phyloP scores from a whole-genome alignment of 2,329 filamentous ascomycete genomes.

The Scorias spongiosa region DNA sequence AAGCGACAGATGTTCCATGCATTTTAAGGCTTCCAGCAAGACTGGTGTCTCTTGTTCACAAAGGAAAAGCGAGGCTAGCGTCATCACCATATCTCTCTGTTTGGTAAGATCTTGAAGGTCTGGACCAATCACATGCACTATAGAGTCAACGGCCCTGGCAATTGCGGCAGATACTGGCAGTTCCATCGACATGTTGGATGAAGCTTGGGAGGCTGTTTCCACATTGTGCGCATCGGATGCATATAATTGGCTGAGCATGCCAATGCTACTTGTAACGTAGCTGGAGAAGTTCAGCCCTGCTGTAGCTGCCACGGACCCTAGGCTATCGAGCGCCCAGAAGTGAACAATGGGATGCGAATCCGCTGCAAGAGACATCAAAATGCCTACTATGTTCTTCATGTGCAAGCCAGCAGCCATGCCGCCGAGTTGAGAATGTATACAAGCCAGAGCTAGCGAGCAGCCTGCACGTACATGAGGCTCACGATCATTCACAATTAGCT shows the following conservation, averaged over 20 bases:
- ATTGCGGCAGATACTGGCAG: conserved; percentile 70
- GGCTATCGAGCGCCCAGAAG: conserved; percentile 85
- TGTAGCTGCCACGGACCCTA: conserved; percentile 76
- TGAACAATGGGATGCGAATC: conserved; percentile 92
- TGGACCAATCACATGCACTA: conserved; percentile 90
- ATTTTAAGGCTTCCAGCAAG: conserved; percentile 62
- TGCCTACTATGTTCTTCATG: conserved; percentile 90
- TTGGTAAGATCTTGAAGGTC: conserved; percentile 88
- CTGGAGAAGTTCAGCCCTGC: conserved; percentile 83
- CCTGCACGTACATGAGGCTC: conserved; percentile 88
- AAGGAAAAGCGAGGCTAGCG: conserved; percentile 68
- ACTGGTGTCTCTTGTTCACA: conserved; percentile 51
- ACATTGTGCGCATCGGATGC: conserved; percentile 81
- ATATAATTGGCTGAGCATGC: conserved; percentile 88
- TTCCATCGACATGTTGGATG: conserved; percentile 81
- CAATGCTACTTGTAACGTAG: conserved; percentile 78
- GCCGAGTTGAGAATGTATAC: conserved; percentile 87
- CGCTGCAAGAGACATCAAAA: conserved; percentile 93
- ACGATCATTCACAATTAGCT: conserved; percentile 84
- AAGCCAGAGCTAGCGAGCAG: conserved; percentile 83
- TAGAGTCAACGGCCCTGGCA: conserved; percentile 77
- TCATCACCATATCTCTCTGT: conserved; percentile 82
- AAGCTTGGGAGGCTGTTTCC: conserved; percentile 62
- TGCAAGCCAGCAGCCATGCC: conserved; percentile 96
- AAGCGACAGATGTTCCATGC: conserved; percentile 77